Conservation (phyloP, 2,329 filamentous ascomycete genomes). For the Talaromyces sp. region DNA sequence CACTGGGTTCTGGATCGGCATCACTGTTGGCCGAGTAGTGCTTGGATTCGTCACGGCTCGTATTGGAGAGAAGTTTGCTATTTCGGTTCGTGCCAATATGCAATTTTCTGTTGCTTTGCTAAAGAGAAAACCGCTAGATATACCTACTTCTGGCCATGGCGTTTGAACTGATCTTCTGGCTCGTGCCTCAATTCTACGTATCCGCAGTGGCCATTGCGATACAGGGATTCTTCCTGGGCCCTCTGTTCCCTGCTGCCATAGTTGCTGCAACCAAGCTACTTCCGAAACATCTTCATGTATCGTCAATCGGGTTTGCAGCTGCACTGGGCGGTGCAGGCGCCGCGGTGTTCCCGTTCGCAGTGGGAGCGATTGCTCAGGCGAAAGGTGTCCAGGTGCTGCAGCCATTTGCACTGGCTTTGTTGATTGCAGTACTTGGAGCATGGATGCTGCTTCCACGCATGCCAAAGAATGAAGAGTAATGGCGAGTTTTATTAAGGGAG, state of each 20-base stretch:
- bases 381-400: slow-evolving; percentile 58
- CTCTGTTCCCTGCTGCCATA: slow-evolving; percentile 71
- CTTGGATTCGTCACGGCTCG: slow-evolving; percentile 71
- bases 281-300: slow-evolving; percentile 68
- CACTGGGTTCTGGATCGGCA: slow-evolving; percentile 79
- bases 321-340: slow-evolving; percentile 73
- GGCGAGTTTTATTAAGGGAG: not conserved
- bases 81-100: slow-evolving; percentile 33
- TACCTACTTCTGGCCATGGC: slow-evolving; percentile 63
- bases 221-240: slow-evolving; percentile 75
- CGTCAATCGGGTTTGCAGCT: slow-evolving; percentile 74
- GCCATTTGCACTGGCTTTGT: slow-evolving; percentile 54
- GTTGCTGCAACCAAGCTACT: slow-evolving; percentile 71
- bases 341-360: slow-evolving; percentile 39
- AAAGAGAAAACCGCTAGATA: slow-evolving; percentile 14
- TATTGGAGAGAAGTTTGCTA: slow-evolving; percentile 63
- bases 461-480: slow-evolving; percentile 8
- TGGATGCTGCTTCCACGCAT: slow-evolving; percentile 41
- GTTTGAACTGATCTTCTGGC: slow-evolving; percentile 73
- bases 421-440: slow-evolving; percentile 47
- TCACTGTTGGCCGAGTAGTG: slow-evolving; percentile 68
- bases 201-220: slow-evolving; percentile 67
- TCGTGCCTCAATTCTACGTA: slow-evolving; percentile 70
- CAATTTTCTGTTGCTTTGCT: not conserved
- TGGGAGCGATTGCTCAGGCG: slow-evolving; percentile 48